Base-by-base conservation (phyloP, 257 asterid genomes). In the Nicotiana obtusifolia region DNA sequence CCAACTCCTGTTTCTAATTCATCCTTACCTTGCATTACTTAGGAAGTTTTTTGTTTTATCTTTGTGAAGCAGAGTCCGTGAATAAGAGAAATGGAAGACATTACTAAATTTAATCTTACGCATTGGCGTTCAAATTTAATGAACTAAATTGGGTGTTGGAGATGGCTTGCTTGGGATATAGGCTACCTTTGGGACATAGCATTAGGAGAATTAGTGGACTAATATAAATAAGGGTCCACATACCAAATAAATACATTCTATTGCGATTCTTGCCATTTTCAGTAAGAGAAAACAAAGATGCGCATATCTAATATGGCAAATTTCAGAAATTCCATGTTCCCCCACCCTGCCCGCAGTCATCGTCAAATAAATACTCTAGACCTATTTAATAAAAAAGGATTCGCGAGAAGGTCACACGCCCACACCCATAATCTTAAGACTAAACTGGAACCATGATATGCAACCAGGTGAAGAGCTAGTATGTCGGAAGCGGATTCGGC, bases 111-210 rank as follows among this genome's bases (percentile, higher is more conserved):
- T 53, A 53, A 9, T 4, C 24, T n/a, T 59, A 3, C 26, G 3
- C 24, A 0, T n/a, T 59, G 3, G 64, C 28, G 15, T 60, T 61
- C 66, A 61, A 22, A 61, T 57, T n/a, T 7, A 61, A 22, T 10
- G 15, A 61, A 61, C 3, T 22, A 22, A 61, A 61, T 22, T 61
- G 66, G 53, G 28, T 19, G n/a, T 4, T 67, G 76, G 54, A 35
- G 14, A 67, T 68, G 54, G 19, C 35, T 41, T 69, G 77, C 78
- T 20, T 71, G 59, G 33, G 59, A 71, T 71, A 71, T 71, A 71
- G 35, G 78, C 59, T 20, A 41, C 69, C 69, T 64, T 13, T 64
- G 10, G n/a, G 5, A 64, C n/a, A 13, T 41, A 41, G 56, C 13
- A 13, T 11, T n/a, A 20, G 57, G 19, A 5, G 57, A 37, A 69